These are phyloP conservation scores for Hemisphaericaspora subhashii DNA, from an alignment of 1,139 yeast genomes.

Conservation along the genomic window DNA sequence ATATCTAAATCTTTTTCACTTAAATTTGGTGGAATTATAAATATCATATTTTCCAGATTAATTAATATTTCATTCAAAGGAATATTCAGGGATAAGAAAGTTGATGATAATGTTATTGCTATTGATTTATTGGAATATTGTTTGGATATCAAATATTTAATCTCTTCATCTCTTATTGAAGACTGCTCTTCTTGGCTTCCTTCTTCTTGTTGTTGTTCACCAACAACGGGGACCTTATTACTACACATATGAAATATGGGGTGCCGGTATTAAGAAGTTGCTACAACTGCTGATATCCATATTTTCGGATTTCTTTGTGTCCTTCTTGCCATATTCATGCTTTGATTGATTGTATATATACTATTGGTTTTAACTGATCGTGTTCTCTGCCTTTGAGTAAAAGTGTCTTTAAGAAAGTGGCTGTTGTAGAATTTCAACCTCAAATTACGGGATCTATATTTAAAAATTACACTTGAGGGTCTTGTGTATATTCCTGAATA, in stretches of 20 bases:
- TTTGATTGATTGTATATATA: background rate
- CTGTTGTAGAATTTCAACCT: too few species aligned
- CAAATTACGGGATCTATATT: too few species aligned
- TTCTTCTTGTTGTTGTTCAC: conserved; percentile 5
- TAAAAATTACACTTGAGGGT: too few species aligned
- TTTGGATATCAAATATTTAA: conserved; percentile 14
- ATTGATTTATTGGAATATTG: conserved; percentile 36
- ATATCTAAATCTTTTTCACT: conserved; percentile 42
- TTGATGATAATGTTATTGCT: conserved; percentile 46
- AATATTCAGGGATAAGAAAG: conserved; percentile 38
- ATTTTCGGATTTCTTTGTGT: conserved; percentile 29
- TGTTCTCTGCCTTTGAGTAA: too few species aligned
- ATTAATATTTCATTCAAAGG: conserved; percentile 43
- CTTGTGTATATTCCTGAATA: too few species aligned
- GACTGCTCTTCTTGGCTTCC: conserved; percentile 7
- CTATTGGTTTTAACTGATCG: too few species aligned
- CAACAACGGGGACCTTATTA: too few species aligned
- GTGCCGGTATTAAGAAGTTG: too few species aligned
- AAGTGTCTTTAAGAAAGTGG: too few species aligned
- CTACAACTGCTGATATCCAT: conserved; percentile 38
- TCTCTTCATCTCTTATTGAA: conserved; percentile 6
- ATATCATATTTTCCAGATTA: conserved; percentile 41
- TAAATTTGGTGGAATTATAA: conserved; percentile 48
- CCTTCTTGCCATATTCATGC: conserved; percentile 13
- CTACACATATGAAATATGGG: too few species aligned